These are phyloP conservation scores for Triticum timopheevii DNA, from an alignment of 176 grass and related monocot genomes.

Conservation along the genomic window DNA sequence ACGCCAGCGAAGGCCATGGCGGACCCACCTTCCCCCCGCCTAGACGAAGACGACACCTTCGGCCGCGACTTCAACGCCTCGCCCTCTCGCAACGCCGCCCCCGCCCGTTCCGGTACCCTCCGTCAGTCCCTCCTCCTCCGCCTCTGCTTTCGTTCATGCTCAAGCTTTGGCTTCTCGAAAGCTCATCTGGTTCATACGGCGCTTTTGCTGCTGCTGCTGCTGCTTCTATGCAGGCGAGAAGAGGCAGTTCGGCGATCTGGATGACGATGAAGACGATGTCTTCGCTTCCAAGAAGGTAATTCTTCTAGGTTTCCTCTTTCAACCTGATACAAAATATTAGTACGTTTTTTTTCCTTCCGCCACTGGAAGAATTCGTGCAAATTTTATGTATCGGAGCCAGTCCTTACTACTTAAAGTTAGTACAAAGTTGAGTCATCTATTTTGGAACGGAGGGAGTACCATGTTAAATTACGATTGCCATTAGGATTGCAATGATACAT, in stretches of 20 bases:
- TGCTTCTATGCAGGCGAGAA: constrained; percentile 57
- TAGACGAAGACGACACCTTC: constrained; percentile 29
- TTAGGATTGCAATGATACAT: not conserved
- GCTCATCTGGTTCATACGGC: not conserved
- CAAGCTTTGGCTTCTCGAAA: not conserved
- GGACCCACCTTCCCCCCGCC: constrained; percentile 15
- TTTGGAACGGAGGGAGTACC: no score
- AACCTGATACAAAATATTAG: not conserved
- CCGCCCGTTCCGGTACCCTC: constrained; percentile 13
- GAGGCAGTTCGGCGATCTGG: constrained; percentile 73
- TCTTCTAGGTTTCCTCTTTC: not conserved
- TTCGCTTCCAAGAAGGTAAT: constrained; percentile 77
- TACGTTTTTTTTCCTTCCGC: not conserved
- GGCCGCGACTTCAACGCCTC: constrained; percentile 33
- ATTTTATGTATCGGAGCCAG: not conserved
- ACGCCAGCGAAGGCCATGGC: not conserved
- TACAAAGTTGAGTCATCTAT: no score
- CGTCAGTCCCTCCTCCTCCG: not conserved
- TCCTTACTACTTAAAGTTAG: no score
- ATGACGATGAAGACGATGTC: constrained; percentile 83
- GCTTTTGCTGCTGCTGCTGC: not conserved
- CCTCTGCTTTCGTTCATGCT: not conserved
- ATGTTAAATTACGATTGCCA: not conserved
- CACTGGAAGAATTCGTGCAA: not conserved
- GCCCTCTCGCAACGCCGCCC: constrained; percentile 16